A percentile compares a stretch with the other conserved stretches of the same genome.
These are phyloP conservation scores for Choiromyces venosus DNA, from an alignment of 495 filamentous ascomycete genomes.

Conservation along the genomic window DNA sequence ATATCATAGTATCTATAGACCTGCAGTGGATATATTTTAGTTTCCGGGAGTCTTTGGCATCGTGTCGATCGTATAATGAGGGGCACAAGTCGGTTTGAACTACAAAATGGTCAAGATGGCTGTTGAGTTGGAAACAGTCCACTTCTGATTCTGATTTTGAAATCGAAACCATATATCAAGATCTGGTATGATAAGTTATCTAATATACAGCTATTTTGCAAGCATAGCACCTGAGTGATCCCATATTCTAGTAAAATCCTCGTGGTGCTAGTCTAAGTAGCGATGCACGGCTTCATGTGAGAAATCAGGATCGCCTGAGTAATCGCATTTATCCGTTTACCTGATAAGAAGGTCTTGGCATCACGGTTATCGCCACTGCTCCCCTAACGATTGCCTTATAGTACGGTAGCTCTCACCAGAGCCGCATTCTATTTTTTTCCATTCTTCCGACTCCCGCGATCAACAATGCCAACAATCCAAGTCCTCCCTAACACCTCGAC, in stretches of 20 bases:
- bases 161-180: not conserved
- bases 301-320: not conserved
- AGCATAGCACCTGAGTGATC: not conserved
- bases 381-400: not conserved
- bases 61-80: not conserved
- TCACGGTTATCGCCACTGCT: not conserved
- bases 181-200: not conserved
- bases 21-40: not conserved
- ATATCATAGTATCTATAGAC: not conserved
- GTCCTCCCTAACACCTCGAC: constrained; percentile 26
- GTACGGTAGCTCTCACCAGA: not conserved
- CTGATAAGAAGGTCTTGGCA: not conserved
- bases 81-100: not conserved
- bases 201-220: not conserved
- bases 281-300: not conserved
- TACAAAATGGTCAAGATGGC: not conserved
- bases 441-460: not conserved
- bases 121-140: not conserved
- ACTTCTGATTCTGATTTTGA: not conserved
- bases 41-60: not conserved
- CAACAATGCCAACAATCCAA: constrained; percentile 42
- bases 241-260: not conserved
- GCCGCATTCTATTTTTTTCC: not conserved
- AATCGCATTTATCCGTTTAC: not conserved
- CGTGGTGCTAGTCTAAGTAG: not conserved